phyloP scores from a whole-genome alignment of 768 basidiomycete species.

The Agrocybe chaxingu region DNA sequence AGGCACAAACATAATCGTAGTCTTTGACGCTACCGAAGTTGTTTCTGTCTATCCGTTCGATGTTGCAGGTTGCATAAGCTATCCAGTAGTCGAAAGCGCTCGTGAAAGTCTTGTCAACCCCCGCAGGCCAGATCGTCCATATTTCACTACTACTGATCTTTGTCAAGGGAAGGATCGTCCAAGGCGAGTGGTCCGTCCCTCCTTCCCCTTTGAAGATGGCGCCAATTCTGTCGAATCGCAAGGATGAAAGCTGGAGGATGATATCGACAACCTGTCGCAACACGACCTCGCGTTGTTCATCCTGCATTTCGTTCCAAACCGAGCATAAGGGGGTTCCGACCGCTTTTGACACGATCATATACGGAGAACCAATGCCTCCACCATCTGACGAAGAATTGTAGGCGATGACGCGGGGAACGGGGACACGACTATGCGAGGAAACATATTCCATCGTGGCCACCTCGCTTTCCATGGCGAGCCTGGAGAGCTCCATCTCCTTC shows the following conservation, averaged over 20 bases:
- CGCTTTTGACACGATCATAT: conserved; percentile 1
- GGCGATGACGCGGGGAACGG: neutral
- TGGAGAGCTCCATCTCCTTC: neutral
- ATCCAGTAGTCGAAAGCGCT: conserved; percentile 1
- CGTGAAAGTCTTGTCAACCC: neutral
- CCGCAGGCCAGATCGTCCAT: neutral
- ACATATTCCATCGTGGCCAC: conserved; percentile 9
- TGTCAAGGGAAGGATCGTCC: neutral
- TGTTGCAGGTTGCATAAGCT: conserved; percentile 1
- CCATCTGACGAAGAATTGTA: neutral
- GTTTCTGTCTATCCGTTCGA: neutral
- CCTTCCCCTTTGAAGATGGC: neutral
- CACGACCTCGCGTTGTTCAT: neutral
- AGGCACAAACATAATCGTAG: neutral
- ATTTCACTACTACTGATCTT: neutral
- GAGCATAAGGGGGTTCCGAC: conserved; percentile 1
- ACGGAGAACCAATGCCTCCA: neutral
- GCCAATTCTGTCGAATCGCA: conserved; percentile 3
- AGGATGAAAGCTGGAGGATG: conserved; percentile 5
- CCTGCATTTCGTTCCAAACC: conserved; percentile 3
- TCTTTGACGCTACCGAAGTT: neutral
- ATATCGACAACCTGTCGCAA: conserved; percentile 6
- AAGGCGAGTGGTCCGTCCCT: neutral
- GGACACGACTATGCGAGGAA: neutral
- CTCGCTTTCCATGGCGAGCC: neutral